A percentile compares a stretch with the other conserved stretches of the same genome.
Conservation (phyloP, 495 filamentous ascomycete genomes). For the Aspergillus haitiensis region DNA sequence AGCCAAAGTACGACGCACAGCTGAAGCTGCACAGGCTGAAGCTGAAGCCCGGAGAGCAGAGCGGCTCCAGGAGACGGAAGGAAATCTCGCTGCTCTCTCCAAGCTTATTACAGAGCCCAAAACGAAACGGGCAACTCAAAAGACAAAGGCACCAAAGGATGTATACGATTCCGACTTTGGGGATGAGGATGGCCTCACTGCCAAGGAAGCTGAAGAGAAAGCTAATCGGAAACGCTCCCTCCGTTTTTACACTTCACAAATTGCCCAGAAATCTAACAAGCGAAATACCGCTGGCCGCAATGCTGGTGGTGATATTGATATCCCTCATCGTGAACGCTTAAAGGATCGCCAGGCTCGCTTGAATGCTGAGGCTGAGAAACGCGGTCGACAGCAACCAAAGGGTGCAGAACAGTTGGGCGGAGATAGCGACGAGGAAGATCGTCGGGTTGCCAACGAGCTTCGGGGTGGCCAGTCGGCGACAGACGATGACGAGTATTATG, state of each 20-base stretch:
- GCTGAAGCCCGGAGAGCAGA: slow-evolving; percentile 56
- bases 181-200: slow-evolving; percentile 61
- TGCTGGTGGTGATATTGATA: slow-evolving; percentile 86
- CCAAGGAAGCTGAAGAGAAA: slow-evolving; percentile 75
- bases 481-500: slow-evolving; percentile 82
- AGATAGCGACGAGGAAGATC: slow-evolving; percentile 61
- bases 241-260: slow-evolving; percentile 95
- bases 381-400: slow-evolving; percentile 66
- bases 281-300: slow-evolving; percentile 78
- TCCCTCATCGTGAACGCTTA: slow-evolving; percentile 85
- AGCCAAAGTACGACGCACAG: slow-evolving; percentile 52
- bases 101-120: slow-evolving; percentile 38
- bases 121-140: slow-evolving; percentile 38
- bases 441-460: slow-evolving; percentile 42
- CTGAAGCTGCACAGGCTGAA: slow-evolving; percentile 52
- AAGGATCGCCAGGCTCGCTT: slow-evolving; percentile 80
- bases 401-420: slow-evolving; percentile 62
- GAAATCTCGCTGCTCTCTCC: slow-evolving; percentile 69
- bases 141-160: slow-evolving; percentile 38
- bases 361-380: slow-evolving; percentile 80
- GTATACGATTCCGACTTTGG: slow-evolving; percentile 64
- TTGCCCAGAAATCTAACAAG: slow-evolving; percentile 87
- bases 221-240: slow-evolving; percentile 81
- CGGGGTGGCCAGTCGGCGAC: slow-evolving; percentile 34
- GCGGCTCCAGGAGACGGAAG: slow-evolving; percentile 56